phyloP scores from a whole-genome alignment of 768 basidiomycete genomes.

The Trametes cubensis region DNA sequence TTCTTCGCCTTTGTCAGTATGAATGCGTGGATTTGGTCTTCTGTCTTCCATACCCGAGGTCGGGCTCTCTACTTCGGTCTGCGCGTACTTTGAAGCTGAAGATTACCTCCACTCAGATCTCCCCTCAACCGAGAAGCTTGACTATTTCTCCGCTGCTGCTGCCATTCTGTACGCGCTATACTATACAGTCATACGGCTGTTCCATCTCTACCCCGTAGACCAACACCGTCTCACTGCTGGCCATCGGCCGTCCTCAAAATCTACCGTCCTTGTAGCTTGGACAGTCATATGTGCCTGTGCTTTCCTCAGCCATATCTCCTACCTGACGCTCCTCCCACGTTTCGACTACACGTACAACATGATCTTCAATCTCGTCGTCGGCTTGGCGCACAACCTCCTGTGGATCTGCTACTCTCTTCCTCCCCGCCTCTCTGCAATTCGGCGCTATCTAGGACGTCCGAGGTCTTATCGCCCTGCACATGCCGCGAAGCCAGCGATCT shows the following conservation, averaged over 20 bases:
- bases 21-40: constrained; percentile 92
- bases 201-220: constrained; percentile 62
- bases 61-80: constrained; percentile 30
- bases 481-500: constrained; percentile 53
- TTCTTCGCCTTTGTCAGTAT: constrained; percentile 70
- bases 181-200: constrained; percentile 73
- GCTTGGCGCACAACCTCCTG: constrained; percentile 74
- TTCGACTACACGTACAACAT: constrained; percentile 97
- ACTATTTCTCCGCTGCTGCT: constrained; percentile 93
- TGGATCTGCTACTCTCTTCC: constrained; percentile 80
- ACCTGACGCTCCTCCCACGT: constrained; percentile 71
- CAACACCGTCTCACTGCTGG: constrained; percentile 29
- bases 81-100: constrained; percentile 10
- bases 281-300: constrained; percentile 52
- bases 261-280: constrained; percentile 40
- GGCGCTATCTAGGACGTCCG: constrained; percentile 56
- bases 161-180: constrained; percentile 84
- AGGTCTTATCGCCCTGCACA: constrained; percentile 62
- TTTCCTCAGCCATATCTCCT: constrained; percentile 75
- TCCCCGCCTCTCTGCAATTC: constrained; percentile 47
- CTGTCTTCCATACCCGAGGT: constrained; percentile 94
- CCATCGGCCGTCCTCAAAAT: constrained; percentile 15
- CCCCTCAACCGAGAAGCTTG: constrained; percentile 82
- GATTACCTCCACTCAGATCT: constrained; percentile 54
- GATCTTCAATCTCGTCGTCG: constrained; percentile 75